phyloP scores from a whole-genome alignment of 371 early-diverging fungal species.

The Mucor irregularis region DNA sequence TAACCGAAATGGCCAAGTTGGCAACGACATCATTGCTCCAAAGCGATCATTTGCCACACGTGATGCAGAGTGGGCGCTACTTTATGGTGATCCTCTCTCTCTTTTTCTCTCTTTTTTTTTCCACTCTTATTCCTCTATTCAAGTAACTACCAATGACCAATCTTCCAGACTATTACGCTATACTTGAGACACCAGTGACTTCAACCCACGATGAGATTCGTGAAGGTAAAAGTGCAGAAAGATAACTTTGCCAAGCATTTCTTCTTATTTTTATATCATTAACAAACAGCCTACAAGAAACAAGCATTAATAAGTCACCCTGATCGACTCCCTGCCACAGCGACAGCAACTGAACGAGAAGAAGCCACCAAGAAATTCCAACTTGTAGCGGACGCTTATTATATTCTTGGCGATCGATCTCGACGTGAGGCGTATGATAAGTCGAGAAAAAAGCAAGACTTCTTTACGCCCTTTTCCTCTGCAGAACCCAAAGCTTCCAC shows the following conservation, averaged over 20 bases:
- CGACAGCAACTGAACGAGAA: conserved; percentile 58
- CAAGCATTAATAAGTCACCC: conserved; percentile 75
- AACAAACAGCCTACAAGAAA: conserved; percentile 69
- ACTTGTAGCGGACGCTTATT: conserved; percentile 76
- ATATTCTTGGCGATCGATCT: conserved; percentile 70
- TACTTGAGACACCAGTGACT: conserved; percentile 16
- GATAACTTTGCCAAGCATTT: background rate
- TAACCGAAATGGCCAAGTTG: too few species aligned
- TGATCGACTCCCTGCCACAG: conserved; percentile 65
- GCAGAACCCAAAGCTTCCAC: conserved; percentile 23
- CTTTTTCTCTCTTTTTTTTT: background rate
- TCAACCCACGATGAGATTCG: conserved; percentile 30
- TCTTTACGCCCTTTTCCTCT: conserved; percentile 11
- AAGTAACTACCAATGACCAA: conserved; percentile 20
- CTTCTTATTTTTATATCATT: too few species aligned
- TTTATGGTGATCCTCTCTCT: too few species aligned
- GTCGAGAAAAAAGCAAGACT: conserved; percentile 46
- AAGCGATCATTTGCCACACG: too few species aligned
- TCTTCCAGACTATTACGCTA: conserved; percentile 29
- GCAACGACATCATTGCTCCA: too few species aligned
- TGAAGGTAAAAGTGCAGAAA: conserved; percentile 16
- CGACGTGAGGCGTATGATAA: conserved; percentile 77
- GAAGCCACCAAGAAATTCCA: conserved; percentile 81
- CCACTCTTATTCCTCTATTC: background rate
- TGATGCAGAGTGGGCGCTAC: too few species aligned